Base-by-base conservation (phyloP, 306 rosid species). In the Cyamopsis tetragonoloba region DNA sequence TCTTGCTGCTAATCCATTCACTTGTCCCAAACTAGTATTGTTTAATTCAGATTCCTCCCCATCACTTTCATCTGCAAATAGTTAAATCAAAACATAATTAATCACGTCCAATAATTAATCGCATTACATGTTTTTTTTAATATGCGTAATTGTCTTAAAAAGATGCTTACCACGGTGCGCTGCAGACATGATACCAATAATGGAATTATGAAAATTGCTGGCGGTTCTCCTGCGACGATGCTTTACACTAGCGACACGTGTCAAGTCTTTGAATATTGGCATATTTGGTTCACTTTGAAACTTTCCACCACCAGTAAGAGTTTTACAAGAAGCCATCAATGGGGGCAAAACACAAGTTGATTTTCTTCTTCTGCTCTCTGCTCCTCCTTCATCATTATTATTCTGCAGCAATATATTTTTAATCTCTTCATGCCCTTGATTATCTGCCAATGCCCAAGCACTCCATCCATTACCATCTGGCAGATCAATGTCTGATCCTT, bases 171-270 rank as follows among this genome's bases (percentile, higher is more conserved):
- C 79, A 7, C 38, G 39, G 31, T 55, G 81, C 48, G 84, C 88
- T 32, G 78, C 71, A 10, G 85, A 79, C 56, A 88, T 53, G 70
- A 86, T 53, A 42, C 95, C 96, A 43, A 91, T 72, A 4, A 88
- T 78, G 6, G 97, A 86, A 76, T 91, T 86, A 53, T 41, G 47
- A 17, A 37, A 83, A 72, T 53, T 70, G 62, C 64, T 73, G 13
- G 75, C 42, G 31, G 41, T 77, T 81, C 72, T 62, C 59, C 83
- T 69, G 15, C 43, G 43, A n/a, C 35, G 67, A 73, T n/a, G n/a
- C n/a, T n/a, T n/a, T n/a, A n/a, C n/a, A n/a, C n/a, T n/a, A n/a
- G n/a, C n/a, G n/a, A n/a, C n/a, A n/a, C n/a, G n/a, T n/a, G n/a
- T n/a, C n/a, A n/a, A n/a, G n/a, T n/a, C n/a, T n/a, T n/a, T n/a